phyloP scores from a whole-genome alignment of 2,329 filamentous ascomycete genomes.

The Fusarium metavorans region DNA sequence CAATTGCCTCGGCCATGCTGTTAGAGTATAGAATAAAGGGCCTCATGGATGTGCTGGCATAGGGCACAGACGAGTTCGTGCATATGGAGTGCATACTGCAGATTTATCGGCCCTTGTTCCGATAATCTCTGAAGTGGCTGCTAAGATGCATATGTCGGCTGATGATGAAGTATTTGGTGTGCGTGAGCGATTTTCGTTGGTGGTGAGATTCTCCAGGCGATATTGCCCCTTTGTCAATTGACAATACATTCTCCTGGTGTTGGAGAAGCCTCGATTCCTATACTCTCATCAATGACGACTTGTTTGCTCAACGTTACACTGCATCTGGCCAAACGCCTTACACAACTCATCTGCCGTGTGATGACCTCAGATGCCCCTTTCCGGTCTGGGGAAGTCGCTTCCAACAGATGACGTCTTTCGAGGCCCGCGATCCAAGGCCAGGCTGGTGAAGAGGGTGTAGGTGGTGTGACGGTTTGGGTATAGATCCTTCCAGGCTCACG shows the following conservation, averaged over 20 bases:
- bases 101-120: not conserved
- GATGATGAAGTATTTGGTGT: slow-evolving; percentile 10
- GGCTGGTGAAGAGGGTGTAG: not conserved
- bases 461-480: slow-evolving; percentile 15
- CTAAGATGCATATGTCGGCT: slow-evolving; percentile 19
- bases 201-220: not conserved
- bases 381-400: not conserved
- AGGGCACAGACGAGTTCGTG: not conserved
- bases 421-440: slow-evolving; percentile 14
- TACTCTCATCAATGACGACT: slow-evolving; percentile 15
- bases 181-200: slow-evolving; percentile 19
- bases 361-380: not conserved
- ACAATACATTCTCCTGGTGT: not conserved
- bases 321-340: not conserved
- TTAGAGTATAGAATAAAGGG: not conserved
- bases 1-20: not conserved
- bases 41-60: not conserved
- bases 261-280: not conserved
- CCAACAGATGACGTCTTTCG: slow-evolving; percentile 27
- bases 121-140: not conserved
- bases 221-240: not conserved
- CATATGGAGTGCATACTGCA: not conserved
- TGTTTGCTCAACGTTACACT: slow-evolving; percentile 13
- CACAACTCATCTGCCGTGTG: slow-evolving; percentile 5
- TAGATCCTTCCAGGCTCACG: slow-evolving; percentile 18